Base-by-base conservation (phyloP, 2,329 filamentous ascomycete species). In the Hortaea werneckii region DNA sequence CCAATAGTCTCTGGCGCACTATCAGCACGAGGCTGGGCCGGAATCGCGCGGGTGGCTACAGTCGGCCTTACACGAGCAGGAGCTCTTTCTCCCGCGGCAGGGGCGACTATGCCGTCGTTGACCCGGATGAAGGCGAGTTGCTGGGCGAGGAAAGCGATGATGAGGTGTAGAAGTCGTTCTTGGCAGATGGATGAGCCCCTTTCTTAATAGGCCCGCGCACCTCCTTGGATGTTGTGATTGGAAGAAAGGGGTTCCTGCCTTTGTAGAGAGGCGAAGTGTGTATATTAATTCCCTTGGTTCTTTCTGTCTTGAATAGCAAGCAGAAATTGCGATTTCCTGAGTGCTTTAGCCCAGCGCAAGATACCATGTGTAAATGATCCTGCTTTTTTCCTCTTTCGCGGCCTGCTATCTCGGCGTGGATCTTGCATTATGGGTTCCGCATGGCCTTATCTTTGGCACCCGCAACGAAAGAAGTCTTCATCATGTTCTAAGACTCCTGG, bases 81-180 rank as follows among this genome's bases (percentile, higher is more conserved):
- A 85, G 86, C 59, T 90, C 86, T 50, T 98, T 98, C 67, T 85
- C 88, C 5, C 78, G 88, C 46, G 84, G 87, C 1, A 78, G 86
- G 46, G 83, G 85, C n/a, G 87, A 95, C 65, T 96, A 96, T 65
- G 79, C 82, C 11, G 77, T 83, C 58, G 87, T 95, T 43, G 88
- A 94, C 58, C 85, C 92, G 42, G 92, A 96, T 62, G 92, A 96
- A 64, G 90, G 90, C 41, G 90, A 96, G 71, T 70, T 98, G 55
- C 69, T 98, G 32, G 92, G 92, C 1, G 90, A 95, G 55, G 32
- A 9, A n/a, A 89, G 94, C 49, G 52, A 50, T 40, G 51, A 54
- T 29, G 51, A 54, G 41, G 51, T n/a, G 49, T 50, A 27, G 26
- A 28, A 29, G 40, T 20, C 20, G 32, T n/a, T n/a, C 32, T 35